These are phyloP conservation scores for Mortierella sp. DNA, from an alignment of 371 early-diverging fungal genomes.

Conservation along the genomic window DNA sequence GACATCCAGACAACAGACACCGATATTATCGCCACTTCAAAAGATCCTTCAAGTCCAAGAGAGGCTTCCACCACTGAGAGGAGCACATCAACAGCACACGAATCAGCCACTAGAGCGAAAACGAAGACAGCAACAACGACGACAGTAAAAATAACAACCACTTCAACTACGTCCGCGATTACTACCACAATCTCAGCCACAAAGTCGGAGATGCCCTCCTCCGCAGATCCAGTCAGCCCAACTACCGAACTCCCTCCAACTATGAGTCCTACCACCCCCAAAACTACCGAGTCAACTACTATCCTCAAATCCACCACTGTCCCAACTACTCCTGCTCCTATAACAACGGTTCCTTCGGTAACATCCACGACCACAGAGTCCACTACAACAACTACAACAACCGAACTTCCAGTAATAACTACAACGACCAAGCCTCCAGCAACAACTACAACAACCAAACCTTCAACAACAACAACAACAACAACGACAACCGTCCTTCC, in stretches of 20 bases:
- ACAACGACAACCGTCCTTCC: constrained; percentile 4
- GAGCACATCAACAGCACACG: not conserved
- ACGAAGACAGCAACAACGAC: constrained; percentile 3
- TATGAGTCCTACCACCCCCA: constrained; percentile 3
- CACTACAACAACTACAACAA: constrained; percentile 10
- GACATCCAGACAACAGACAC: not conserved
- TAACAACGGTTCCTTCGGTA: not conserved
- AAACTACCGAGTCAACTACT: not conserved
- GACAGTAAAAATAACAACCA: not conserved
- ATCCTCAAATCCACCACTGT: not conserved
- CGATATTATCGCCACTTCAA: not conserved
- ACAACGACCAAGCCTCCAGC: constrained; percentile 1
- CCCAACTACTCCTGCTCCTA: constrained; percentile 1
- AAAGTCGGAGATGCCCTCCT: not conserved
- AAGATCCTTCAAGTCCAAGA: not conserved
- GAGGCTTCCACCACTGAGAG: constrained; percentile 1
- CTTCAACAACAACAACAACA: constrained; percentile 6
- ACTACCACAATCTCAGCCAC: constrained; percentile 3
- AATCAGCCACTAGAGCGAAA: not conserved
- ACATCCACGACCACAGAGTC: constrained; percentile 1
- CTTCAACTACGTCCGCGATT: constrained; percentile 8
- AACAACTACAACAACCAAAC: constrained; percentile 12
- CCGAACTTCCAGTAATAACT: not conserved
- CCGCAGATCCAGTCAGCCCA: not conserved
- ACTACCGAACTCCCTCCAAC: not conserved